Base-by-base conservation (phyloP, 2,329 filamentous ascomycete species). In the Sphaerulina musiva region DNA sequence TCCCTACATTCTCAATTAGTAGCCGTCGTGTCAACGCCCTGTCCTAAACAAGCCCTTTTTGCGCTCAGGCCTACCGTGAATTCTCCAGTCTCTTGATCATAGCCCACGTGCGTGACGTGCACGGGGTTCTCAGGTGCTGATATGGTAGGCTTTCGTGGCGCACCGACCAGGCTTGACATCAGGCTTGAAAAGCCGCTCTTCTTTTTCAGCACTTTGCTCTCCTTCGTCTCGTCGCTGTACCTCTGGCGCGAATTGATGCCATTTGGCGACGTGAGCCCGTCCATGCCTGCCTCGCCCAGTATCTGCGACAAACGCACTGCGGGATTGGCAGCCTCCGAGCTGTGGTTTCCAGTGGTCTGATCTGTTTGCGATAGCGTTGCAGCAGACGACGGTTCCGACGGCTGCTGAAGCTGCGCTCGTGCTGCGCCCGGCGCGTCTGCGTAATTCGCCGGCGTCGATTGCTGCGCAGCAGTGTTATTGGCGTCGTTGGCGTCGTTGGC, bases 81-180 rank as follows among this genome's bases (percentile, higher is more conserved):
- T 74, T 95, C 89, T 62, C 93, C 93, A 3, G 93, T 97, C 66
- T 88, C 81, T 74, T 93, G 95, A 73, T 98, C 92, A 71, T 95
- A 96, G 64, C 92, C 92, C 62, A 98, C 93, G 72, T 98, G 93
- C 54, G 92, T 97, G 65, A 98, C 89, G 73, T 97, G 93, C 56
- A 97, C 90, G 46, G 93, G 93, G 66, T 98, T 97, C 72, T 95
- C 91, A 51, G 93, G 93, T 38, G 90, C 89, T n/a, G 93, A 97
- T 66, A 98, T 98, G 71, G 92, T 83, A 45, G 93, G 89, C 61
- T 90, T 89, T 72, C 91, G 88, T 50, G 88, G 90, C 36, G 90
- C 92, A 61, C 88, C 87, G 55, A 95, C 84, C 68, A 84, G 76
- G 69, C 85, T 92, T 70, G 85, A 92, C 77, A 95, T 84, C 66